Conservation (phyloP, 257 asterid species). For the Gentiana macrophylla region DNA sequence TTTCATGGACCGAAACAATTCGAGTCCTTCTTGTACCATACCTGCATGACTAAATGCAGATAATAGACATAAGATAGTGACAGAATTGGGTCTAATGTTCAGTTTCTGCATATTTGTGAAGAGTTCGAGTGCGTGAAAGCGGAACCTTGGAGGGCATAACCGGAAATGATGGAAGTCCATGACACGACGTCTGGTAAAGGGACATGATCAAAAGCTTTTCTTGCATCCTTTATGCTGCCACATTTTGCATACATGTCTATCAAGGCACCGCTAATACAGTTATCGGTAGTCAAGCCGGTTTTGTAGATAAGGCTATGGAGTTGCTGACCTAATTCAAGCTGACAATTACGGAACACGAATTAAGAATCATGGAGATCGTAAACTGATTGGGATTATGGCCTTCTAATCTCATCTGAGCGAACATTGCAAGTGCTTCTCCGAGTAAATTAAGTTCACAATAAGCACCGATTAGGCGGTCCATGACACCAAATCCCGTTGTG, state of each 20-base stretch:
- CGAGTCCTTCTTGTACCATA: slow-evolving; percentile 41
- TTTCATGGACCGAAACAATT: slow-evolving; percentile 31
- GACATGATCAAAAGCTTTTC: slow-evolving; percentile 26
- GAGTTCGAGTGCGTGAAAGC: slow-evolving; percentile 35
- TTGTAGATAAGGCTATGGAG: slow-evolving; percentile 30
- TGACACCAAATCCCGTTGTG: slow-evolving; percentile 31
- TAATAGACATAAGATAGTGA: slow-evolving; percentile 42
- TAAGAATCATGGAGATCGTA: slow-evolving; percentile 33
- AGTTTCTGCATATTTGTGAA: slow-evolving; percentile 30
- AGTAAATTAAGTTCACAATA: slow-evolving; percentile 33
- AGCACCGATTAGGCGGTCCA: slow-evolving; percentile 42
- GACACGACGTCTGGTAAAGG: slow-evolving; percentile 38
- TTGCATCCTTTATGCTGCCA: slow-evolving; percentile 37
- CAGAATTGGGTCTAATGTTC: slow-evolving; percentile 25
- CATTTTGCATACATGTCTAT: slow-evolving; percentile 52
- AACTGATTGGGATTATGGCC: slow-evolving; percentile 30
- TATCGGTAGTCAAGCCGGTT: slow-evolving; percentile 25
- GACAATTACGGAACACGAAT: slow-evolving; percentile 36
- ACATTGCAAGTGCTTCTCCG: slow-evolving; percentile 29
- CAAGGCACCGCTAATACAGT: slow-evolving; percentile 31
- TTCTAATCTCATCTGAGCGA: slow-evolving; percentile 39
- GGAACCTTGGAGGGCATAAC: slow-evolving; percentile 43
- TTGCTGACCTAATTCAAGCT: slow-evolving; percentile 38
- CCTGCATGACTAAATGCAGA: slow-evolving; percentile 58
- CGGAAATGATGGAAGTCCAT: slow-evolving; percentile 42